These are phyloP conservation scores for Mycena chlorophos DNA, from an alignment of 768 basidiomycete genomes.

Conservation along the genomic window DNA sequence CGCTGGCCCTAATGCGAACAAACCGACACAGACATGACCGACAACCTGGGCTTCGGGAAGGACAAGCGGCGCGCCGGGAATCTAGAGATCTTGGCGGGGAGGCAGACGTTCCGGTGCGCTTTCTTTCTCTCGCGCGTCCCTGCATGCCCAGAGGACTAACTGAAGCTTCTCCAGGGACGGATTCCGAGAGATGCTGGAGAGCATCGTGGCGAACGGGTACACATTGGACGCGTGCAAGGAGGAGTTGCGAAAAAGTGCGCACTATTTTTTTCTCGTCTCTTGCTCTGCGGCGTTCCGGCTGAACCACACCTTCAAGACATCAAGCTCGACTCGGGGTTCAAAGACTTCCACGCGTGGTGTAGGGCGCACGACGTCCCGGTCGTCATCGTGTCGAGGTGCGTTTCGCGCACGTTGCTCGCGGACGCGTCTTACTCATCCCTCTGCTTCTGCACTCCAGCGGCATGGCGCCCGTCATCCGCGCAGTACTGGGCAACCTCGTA, in stretches of 20 bases:
- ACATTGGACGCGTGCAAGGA: conserved; percentile 86
- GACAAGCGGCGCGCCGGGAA: conserved; percentile 75
- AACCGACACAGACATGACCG: conserved; percentile 67
- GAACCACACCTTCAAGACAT: conserved; percentile 57
- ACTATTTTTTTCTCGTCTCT: not conserved
- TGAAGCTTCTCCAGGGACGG: conserved; percentile 75
- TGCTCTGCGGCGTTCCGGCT: conserved; percentile 3
- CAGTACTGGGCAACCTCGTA: conserved; percentile 81
- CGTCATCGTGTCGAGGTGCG: conserved; percentile 87
- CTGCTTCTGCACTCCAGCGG: conserved; percentile 50
- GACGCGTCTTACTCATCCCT: not conserved
- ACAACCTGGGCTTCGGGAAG: conserved; percentile 84
- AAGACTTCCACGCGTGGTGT: conserved; percentile 84
- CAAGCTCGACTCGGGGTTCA: conserved; percentile 85
- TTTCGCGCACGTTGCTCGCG: conserved; percentile 5
- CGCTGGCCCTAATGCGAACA: not conserved
- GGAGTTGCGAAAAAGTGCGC: conserved; percentile 67
- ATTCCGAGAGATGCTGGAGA: conserved; percentile 84
- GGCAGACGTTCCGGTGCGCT: conserved; percentile 65
- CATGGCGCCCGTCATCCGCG: conserved; percentile 92
- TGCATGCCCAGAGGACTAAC: not conserved
- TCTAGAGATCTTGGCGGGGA: conserved; percentile 65
- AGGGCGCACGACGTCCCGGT: conserved; percentile 79
- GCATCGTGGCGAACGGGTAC: conserved; percentile 71
- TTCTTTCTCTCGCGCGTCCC: conserved; percentile 20